Evolutionary conservation across 1,284 basidiomycete species (phyloP), one percentile per base, ranked within the genome.

Genomic region (Cystobasidium slooffiae): DNA sequence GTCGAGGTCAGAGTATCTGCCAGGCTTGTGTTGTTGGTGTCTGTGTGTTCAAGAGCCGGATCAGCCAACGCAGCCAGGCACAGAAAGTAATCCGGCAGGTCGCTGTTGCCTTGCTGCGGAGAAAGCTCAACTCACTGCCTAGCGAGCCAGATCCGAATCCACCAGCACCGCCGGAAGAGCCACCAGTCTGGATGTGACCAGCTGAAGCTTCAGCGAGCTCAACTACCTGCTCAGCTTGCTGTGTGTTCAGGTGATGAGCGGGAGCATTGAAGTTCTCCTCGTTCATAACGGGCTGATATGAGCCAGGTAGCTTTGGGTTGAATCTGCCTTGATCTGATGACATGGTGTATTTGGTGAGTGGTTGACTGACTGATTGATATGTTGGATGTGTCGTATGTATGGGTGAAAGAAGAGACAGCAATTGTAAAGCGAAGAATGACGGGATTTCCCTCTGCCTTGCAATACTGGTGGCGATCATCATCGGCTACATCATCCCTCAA

Each of bases 181-280:
- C 69, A n/a, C 18, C 58, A 2, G 31, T 31, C 12, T 56, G 31
- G 69, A 49, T 65, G 52, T 66, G 59, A n/a, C 58, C 46, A 22
- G 53, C 20, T 18, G 62, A 55, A 41, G 39, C 41, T 41, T 73
- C 70, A 56, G 70, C 70, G 44, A 73, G 47, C 51, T 64, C 70
- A 10, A 37, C 64, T 24, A 73, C 53, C 18, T 56, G 51, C 63
- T 65, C 41, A n/a, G n/a, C n/a, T 44, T 66, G 46, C 63, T 73
- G 70, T 41, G 1, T 6, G 31, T 56, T 8, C 16, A 73, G 62
- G 49, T 66, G 37, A 39, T 73, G 70, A 7, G 70, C 1, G 1
- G 70, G 70, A 9, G 70, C 70, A n/a, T 22, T 24, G 49, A 73
- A 73, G 52, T 66, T 73, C 10, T 20, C 10, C 31, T 52, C 8